Evolutionary conservation across 495 filamentous ascomycete genomes (phyloP).

Genomic region (Neurospora discreta): DNA sequence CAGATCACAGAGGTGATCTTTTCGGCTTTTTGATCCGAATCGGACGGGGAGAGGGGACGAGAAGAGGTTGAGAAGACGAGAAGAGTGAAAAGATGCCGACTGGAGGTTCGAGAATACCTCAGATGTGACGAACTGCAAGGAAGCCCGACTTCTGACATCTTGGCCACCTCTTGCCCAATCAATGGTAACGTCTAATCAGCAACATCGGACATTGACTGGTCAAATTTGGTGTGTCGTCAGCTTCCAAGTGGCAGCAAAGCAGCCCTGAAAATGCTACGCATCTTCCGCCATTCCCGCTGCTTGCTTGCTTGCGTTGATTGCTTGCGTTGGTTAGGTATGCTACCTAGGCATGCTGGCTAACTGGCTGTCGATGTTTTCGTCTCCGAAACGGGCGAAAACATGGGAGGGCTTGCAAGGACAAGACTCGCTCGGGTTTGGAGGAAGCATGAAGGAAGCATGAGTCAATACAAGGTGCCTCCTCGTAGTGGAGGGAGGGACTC

Average conservation of each 20-base stretch:
- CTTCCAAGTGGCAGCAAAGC: not conserved
- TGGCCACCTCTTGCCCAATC: not conserved
- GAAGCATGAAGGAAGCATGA: not conserved
- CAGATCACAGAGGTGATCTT: not conserved
- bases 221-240: not conserved
- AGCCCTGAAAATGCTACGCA: not conserved
- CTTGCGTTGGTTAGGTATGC: not conserved
- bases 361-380: not conserved
- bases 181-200: not conserved
- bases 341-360: not conserved
- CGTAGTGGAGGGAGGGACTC: not conserved
- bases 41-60: not conserved
- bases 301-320: not conserved
- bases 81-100: not conserved
- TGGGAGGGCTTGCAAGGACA: not conserved
- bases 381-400: not conserved
- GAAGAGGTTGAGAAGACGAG: not conserved
- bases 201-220: not conserved
- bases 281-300: not conserved
- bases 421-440: not conserved
- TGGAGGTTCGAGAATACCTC: not conserved
- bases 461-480: not conserved
- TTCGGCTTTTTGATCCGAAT: not conserved
- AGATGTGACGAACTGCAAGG: not conserved
- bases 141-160: not conserved